phyloP scores from a whole-genome alignment of 2,329 filamentous ascomycete genomes.

The Pseudocercospora pini-densiflorae region DNA sequence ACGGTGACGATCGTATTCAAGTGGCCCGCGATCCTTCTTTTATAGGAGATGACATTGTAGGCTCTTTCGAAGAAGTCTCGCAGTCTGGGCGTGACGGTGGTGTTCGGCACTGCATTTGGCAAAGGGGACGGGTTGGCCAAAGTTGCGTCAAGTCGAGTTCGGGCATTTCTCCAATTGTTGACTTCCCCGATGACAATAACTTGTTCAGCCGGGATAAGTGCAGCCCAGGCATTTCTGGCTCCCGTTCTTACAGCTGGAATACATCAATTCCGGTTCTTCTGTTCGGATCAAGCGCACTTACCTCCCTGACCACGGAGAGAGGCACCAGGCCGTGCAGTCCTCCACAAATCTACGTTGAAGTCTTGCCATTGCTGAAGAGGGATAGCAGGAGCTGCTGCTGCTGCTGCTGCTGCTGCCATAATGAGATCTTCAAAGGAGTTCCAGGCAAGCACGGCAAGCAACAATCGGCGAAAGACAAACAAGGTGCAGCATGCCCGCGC shows the following conservation, averaged over 20 bases:
- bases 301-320: neutral
- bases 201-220: neutral
- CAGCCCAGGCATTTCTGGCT: neutral
- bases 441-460: neutral
- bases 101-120: neutral
- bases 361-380: neutral
- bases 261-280: neutral
- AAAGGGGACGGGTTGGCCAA: neutral
- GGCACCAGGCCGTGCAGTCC: neutral
- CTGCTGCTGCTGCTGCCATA: neutral
- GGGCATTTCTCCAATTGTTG: neutral
- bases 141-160: neutral
- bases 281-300: neutral
- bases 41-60: neutral
- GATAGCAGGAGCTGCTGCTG: neutral
- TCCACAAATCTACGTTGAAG: neutral
- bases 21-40: neutral
- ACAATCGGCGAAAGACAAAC: neutral
- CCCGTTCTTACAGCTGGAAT: neutral
- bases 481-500: neutral
- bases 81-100: too few species aligned
- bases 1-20: neutral
- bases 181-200: neutral
- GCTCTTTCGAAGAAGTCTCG: neutral
- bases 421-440: neutral